Evolutionary conservation across 1,139 yeast species (phyloP).

Genomic region (Komagataea norvegica): DNA sequence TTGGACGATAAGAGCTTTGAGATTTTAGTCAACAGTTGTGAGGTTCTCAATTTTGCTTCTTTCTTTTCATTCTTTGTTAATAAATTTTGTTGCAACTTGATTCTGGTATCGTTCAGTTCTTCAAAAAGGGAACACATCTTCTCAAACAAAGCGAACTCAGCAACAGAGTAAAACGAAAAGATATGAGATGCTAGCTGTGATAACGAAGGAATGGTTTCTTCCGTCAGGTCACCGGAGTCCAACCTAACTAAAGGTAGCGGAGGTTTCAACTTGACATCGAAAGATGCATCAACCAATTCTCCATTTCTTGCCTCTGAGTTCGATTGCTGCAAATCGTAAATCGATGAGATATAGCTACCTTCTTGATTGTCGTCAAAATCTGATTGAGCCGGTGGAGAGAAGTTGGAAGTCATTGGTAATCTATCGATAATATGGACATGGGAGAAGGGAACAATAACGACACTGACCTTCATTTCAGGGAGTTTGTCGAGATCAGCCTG

Average conservation of each 20-base stretch:
- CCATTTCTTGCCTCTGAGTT: slow-evolving; percentile 22
- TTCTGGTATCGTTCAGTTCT: slow-evolving; percentile 59
- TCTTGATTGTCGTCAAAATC: slow-evolving; percentile 24
- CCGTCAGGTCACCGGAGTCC: slow-evolving; percentile 41
- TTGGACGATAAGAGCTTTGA: slow-evolving; percentile 58
- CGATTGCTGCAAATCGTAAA: slow-evolving; percentile 39
- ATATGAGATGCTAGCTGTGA: slow-evolving; percentile 57
- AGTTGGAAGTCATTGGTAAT: slow-evolving; percentile 26
- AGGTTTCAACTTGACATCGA: slow-evolving; percentile 38
- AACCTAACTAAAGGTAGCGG: slow-evolving; percentile 47
- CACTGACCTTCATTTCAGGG: slow-evolving; percentile 47
- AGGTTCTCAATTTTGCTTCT: slow-evolving; percentile 54
- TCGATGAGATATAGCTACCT: slow-evolving; percentile 35
- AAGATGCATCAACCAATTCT: slow-evolving; percentile 21
- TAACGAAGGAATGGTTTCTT: slow-evolving; percentile 55
- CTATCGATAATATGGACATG: slow-evolving; percentile 36
- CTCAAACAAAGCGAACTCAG: slow-evolving; percentile 58
- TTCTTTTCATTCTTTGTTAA: slow-evolving; percentile 56
- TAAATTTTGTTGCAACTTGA: slow-evolving; percentile 51
- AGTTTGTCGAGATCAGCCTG: slow-evolving; percentile 57
- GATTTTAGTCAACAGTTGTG: slow-evolving; percentile 57
- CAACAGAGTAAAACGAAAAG: slow-evolving; percentile 65
- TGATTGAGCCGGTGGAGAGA: slow-evolving; percentile 27
- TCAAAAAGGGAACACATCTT: slow-evolving; percentile 50
- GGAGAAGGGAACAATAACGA: slow-evolving; percentile 59